Conservation (phyloP, 306 rosid genomes). For the Gleditsia sinensis region DNA sequence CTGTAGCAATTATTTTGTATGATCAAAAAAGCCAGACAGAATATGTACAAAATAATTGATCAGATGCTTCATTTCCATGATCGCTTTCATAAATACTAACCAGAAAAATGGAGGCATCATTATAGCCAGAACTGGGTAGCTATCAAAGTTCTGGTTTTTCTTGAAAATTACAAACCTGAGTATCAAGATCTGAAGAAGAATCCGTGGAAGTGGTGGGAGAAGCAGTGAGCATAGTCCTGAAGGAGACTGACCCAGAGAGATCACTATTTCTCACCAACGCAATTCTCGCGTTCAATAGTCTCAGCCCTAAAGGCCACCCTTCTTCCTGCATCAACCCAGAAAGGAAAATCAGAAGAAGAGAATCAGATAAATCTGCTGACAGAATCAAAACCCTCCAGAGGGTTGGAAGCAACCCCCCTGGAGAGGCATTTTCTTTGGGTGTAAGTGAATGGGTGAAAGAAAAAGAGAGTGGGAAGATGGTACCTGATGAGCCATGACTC, state of each 20-base stretch:
- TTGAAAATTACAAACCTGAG: constrained; percentile 51
- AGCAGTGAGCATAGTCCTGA: constrained; percentile 66
- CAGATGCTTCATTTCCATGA: background rate
- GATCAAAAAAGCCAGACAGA: background rate
- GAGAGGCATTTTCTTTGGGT: no score
- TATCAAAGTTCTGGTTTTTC: background rate
- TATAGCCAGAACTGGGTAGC: background rate
- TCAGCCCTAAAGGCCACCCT: constrained; percentile 88
- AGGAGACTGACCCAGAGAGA: constrained; percentile 67
- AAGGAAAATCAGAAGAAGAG: background rate
- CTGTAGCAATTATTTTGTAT: background rate
- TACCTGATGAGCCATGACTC: constrained; percentile 67
- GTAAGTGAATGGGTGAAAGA: no score
- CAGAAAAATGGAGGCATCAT: background rate
- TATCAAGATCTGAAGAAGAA: constrained; percentile 70
- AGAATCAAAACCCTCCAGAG: background rate
- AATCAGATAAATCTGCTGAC: background rate
- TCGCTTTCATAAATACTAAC: background rate
- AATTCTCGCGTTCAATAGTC: constrained; percentile 63
- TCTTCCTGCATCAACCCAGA: constrained; percentile 54
- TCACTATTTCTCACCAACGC: constrained; percentile 56
- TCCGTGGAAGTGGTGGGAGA: constrained; percentile 49
- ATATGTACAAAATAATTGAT: background rate
- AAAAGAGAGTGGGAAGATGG: background rate
- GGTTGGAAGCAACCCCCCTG: no score